These are phyloP conservation scores for Smittium mucronatum DNA, from an alignment of 371 early-diverging fungal genomes.

Conservation along the genomic window DNA sequence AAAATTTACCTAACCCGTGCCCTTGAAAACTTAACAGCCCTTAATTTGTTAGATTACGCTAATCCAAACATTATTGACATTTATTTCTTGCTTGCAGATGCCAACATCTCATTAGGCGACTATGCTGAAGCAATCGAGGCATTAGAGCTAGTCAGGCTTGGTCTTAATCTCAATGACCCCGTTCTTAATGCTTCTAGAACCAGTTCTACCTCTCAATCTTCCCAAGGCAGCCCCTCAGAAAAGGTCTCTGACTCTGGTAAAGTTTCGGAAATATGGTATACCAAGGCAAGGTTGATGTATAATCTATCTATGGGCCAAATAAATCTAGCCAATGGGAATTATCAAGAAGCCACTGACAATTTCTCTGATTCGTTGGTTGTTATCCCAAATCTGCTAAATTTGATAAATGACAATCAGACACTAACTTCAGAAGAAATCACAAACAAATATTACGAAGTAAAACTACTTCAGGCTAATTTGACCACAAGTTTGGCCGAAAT, in stretches of 20 bases:
- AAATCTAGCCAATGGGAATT: neutral
- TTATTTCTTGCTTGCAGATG: constrained; percentile 1
- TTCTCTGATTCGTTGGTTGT: neutral
- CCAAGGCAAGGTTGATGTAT: neutral
- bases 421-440: neutral
- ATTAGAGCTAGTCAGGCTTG: neutral
- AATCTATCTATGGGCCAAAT: neutral
- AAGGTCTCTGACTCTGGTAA: neutral
- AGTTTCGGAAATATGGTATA: neutral
- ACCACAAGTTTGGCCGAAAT: neutral
- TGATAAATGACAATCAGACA: neutral
- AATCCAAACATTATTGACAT: neutral
- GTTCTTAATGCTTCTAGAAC: neutral
- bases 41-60: neutral
- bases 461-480: neutral
- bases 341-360: neutral
- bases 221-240: neutral
- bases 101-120: constrained; percentile 3
- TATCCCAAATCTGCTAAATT: neutral
- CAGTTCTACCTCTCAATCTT: neutral
- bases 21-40: neutral
- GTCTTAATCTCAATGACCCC: neutral
- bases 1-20: neutral
- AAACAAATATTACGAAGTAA: neutral
- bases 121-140: neutral